Evolutionary conservation across 2,329 filamentous ascomycete species (phyloP), one percentile per base, ranked within the genome.

Genomic region (Exophiala calicioides): DNA sequence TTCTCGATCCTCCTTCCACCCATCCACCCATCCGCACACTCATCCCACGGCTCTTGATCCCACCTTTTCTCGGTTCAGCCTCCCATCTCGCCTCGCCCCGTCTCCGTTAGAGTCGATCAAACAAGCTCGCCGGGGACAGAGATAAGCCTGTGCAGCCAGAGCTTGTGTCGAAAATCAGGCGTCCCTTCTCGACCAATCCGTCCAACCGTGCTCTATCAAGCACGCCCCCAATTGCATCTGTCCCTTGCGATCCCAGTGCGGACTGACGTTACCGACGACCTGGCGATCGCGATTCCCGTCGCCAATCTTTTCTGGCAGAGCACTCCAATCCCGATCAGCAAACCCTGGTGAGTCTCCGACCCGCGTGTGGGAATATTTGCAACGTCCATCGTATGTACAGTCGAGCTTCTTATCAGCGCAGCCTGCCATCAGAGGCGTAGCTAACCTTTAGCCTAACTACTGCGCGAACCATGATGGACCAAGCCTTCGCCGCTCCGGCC

Each of bases 91-190:
- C 19, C 18, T 33, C 23, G 20, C 13, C 7, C 24, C 12, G 18
- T 42, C 16, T n/a, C n/a, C n/a, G n/a, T n/a, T n/a, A n/a, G n/a
- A n/a, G n/a, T n/a, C n/a, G n/a, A n/a, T n/a, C n/a, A n/a, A 18
- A 34, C 20, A 21, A 47, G 29, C 35, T 39, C 27, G 23, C 21
- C 36, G 32, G 37, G 23, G 19, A 33, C 26, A 31, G 32, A 47
- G 44, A 47, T 47, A 47, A 47, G 44, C 37, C 21, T 13, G 21
- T 18, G 29, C 35, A 31, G 21, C 30, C 9, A 35, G 30, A 7
- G 26, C n/a, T 12, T 38, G 20, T 21, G n/a, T n/a, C n/a, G n/a
- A n/a, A n/a, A n/a, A n/a, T n/a, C n/a, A n/a, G n/a, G n/a, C n/a
- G n/a, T n/a, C n/a, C n/a, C 10, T 5, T 18, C 18, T 38, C 20